Percentiles rank a stretch among this genome's conserved stretches.
phyloP scores from a whole-genome alignment of 2,329 filamentous ascomycete genomes.

The Ophioceras dolichostomum region DNA sequence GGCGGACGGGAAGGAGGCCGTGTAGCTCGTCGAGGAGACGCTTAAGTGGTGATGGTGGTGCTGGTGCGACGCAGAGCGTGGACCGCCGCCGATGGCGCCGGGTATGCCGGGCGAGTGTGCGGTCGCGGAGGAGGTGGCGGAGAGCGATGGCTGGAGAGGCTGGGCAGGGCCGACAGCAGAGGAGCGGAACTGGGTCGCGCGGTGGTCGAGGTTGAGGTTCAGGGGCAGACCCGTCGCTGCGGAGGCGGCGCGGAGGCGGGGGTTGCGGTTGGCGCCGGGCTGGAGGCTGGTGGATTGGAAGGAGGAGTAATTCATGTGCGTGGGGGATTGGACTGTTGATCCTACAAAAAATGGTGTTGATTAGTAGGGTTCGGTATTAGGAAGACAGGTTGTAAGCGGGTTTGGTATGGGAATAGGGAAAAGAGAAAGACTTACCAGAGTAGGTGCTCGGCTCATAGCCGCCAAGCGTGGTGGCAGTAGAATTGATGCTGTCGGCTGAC shows the following conservation, averaged over 20 bases:
- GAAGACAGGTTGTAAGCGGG: background rate
- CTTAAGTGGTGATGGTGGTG: too few species aligned
- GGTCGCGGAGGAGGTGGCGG: too few species aligned
- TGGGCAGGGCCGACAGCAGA: too few species aligned
- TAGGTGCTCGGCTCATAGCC: conserved; percentile 40
- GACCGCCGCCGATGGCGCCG: conserved; percentile 19
- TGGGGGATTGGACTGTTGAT: conserved; percentile 33
- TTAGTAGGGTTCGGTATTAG: conserved; percentile 3
- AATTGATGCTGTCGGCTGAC: conserved; percentile 27
- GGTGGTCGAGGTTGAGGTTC: too few species aligned
- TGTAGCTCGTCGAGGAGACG: conserved; percentile 27
- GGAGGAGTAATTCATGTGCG: conserved; percentile 36
- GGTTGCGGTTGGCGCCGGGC: conserved; percentile 28
- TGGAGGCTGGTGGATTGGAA: conserved; percentile 27
- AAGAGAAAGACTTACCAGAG: conserved; percentile 28
- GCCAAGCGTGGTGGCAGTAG: conserved; percentile 25
- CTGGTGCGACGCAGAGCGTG: too few species aligned
- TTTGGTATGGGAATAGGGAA: too few species aligned
- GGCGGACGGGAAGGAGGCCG: conserved; percentile 38
- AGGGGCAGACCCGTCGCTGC: conserved; percentile 24
- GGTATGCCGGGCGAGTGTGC: too few species aligned
- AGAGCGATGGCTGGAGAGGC: too few species aligned
- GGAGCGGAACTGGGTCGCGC: too few species aligned
- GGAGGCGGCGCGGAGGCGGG: conserved; percentile 35
- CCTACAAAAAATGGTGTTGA: conserved; percentile 19